A percentile compares a stretch with the other conserved stretches of the same genome.
These are phyloP conservation scores for Artemisia tridentata DNA, from an alignment of 129 eudicot species.

Conservation along the genomic window DNA sequence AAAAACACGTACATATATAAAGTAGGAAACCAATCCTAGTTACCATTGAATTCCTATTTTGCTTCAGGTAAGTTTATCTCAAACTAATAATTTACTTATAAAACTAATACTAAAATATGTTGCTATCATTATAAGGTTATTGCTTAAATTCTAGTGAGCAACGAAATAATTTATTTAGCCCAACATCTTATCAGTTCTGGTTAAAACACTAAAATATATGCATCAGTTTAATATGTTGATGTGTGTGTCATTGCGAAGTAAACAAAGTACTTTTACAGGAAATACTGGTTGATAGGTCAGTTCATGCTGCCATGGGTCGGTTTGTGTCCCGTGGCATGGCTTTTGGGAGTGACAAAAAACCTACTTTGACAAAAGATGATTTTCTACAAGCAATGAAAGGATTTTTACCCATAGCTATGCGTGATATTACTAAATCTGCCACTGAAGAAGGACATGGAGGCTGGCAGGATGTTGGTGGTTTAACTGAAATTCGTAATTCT, in stretches of 20 bases:
- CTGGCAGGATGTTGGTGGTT: conserved; percentile 99
- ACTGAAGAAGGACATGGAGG: conserved; percentile 74
- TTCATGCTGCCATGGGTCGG: conserved; percentile 81
- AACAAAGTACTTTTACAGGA: conserved; percentile 43
- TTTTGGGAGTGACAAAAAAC: conserved; percentile 42
- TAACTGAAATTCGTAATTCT: conserved; percentile 72
- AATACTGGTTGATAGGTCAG: conserved; percentile 80
- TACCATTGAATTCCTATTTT: no score
- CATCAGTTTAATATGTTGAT: no score
- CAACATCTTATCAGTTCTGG: no score
- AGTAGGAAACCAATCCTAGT: no score
- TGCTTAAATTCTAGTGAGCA: no score
- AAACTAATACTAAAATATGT: no score
- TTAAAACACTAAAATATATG: no score
- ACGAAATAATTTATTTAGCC: no score
- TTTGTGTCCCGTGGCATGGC: conserved; percentile 49
- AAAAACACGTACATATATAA: no score
- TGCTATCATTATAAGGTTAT: no score
- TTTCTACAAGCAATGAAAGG: conserved; percentile 77
- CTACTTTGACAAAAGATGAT: conserved; percentile 67
- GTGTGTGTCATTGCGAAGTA: background rate
- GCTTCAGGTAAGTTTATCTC: no score
- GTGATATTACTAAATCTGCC: conserved; percentile 80
- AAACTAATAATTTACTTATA: no score
- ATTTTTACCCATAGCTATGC: conserved; percentile 95